These are phyloP conservation scores for Penicillium olsonii DNA, from an alignment of 2,329 filamentous ascomycete species.

Conservation along the genomic window DNA sequence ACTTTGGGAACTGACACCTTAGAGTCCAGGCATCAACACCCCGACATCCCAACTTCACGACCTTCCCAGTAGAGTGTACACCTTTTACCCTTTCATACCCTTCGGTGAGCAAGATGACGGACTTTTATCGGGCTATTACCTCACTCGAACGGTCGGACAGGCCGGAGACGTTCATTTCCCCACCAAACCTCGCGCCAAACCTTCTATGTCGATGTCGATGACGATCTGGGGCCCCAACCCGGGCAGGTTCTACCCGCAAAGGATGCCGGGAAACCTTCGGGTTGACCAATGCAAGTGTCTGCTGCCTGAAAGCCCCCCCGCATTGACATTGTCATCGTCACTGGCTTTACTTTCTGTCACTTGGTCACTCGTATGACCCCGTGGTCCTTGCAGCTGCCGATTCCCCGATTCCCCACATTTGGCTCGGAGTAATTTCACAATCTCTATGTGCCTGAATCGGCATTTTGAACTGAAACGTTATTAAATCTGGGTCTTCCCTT, in stretches of 20 bases:
- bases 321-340: background rate
- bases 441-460: constrained; percentile 16
- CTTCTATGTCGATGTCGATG: constrained; percentile 18
- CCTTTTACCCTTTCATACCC: background rate
- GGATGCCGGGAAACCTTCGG: constrained; percentile 2
- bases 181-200: constrained; percentile 10
- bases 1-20: too few relatives aligned
- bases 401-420: constrained; percentile 17
- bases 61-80: background rate
- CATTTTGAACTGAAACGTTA: background rate
- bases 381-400: constrained; percentile 2
- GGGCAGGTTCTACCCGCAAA: constrained; percentile 4
- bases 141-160: background rate
- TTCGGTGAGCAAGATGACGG: background rate
- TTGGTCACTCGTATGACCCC: constrained; percentile 6
- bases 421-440: constrained; percentile 1
- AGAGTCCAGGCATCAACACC: background rate
- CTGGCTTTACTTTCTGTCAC: too few relatives aligned
- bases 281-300: background rate
- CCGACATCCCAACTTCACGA: too few relatives aligned
- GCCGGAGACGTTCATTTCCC: constrained; percentile 5
- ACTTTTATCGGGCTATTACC: background rate
- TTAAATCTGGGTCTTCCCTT: constrained; percentile 2
- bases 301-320: constrained; percentile 3
- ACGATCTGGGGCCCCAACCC: constrained; percentile 12